These are phyloP conservation scores for Furcasterigmium sp. DNA, from an alignment of 2,329 filamentous ascomycete genomes.

Conservation along the genomic window DNA sequence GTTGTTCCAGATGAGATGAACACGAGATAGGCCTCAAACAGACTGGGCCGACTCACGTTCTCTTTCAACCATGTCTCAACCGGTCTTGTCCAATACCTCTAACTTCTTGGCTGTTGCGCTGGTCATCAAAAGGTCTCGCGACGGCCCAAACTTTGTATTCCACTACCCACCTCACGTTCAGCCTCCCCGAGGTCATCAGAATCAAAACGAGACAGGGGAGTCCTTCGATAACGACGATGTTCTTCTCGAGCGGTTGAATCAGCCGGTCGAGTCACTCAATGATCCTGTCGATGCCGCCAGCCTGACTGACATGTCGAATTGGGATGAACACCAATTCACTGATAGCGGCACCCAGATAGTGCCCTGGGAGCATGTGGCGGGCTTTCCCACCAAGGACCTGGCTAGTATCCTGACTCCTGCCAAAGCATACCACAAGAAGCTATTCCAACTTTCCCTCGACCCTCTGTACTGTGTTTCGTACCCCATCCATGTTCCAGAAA, in stretches of 20 bases:
- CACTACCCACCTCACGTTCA: constrained; percentile 70
- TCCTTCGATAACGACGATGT: constrained; percentile 44
- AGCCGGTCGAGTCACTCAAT: constrained; percentile 24
- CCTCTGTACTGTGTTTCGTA: constrained; percentile 76
- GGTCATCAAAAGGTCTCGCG: constrained; percentile 67
- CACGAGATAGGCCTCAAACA: no score
- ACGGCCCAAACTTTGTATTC: constrained; percentile 78
- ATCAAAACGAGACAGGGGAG: constrained; percentile 25
- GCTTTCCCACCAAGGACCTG: constrained; percentile 70
- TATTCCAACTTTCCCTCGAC: constrained; percentile 78
- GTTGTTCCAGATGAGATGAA: no score
- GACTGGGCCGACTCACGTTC: background rate
- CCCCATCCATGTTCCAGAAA: constrained; percentile 75
- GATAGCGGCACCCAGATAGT: constrained; percentile 53
- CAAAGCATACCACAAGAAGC: constrained; percentile 70
- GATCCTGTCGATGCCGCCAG: constrained; percentile 22
- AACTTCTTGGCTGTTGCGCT: constrained; percentile 68
- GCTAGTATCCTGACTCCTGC: constrained; percentile 76
- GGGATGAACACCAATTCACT: constrained; percentile 50
- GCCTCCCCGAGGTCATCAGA: constrained; percentile 28
- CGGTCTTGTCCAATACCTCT: constrained; percentile 43
- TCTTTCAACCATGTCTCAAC: constrained; percentile 37
- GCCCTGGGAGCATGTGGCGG: constrained; percentile 69
- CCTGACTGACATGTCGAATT: constrained; percentile 32
- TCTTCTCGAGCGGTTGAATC: constrained; percentile 40